Conservation (phyloP, 176 grass and related monocot genomes). For the Thinopyrum elongatum region DNA sequence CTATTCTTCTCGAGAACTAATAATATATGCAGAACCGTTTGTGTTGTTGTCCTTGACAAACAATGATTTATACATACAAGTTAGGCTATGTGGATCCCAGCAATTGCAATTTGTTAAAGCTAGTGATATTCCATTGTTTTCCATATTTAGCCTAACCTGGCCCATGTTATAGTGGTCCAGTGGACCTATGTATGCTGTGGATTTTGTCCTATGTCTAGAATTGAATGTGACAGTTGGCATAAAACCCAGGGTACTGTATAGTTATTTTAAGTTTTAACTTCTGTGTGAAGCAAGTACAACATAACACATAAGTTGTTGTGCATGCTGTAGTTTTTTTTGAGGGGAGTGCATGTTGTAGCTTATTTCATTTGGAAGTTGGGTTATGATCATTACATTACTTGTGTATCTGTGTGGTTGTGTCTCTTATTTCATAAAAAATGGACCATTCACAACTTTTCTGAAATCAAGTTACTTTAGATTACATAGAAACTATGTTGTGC, state of each 20-base stretch:
- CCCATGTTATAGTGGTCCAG: neutral
- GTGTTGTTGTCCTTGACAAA: neutral
- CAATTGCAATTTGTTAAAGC: conserved; percentile 14
- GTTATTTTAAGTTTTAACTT: conserved; percentile 19
- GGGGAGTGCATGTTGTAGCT: conserved; percentile 2
- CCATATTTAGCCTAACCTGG: neutral
- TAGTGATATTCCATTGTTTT: conserved; percentile 4
- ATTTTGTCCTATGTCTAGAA: conserved; percentile 11
- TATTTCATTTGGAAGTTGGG: conserved; percentile 5
- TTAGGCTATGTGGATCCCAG: neutral
- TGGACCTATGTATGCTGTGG: neutral
- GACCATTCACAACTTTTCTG: conserved; percentile 11
- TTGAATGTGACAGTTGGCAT: conserved; percentile 13
- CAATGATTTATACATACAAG: neutral
- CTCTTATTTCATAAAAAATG: neutral
- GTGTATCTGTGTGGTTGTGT: neutral
- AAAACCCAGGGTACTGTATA: conserved; percentile 9
- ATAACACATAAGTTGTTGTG: neutral
- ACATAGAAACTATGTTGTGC: neutral
- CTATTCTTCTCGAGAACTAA: neutral
- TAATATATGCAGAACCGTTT: conserved; percentile 7
- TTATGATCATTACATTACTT: conserved; percentile 9
- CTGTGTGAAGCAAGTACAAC: conserved; percentile 12
- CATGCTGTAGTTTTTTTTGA: conserved; percentile 5
- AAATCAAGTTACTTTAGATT: conserved; percentile 4